Conservation (phyloP, 2,329 filamentous ascomycete genomes). For the Cordyceps sp. region DNA sequence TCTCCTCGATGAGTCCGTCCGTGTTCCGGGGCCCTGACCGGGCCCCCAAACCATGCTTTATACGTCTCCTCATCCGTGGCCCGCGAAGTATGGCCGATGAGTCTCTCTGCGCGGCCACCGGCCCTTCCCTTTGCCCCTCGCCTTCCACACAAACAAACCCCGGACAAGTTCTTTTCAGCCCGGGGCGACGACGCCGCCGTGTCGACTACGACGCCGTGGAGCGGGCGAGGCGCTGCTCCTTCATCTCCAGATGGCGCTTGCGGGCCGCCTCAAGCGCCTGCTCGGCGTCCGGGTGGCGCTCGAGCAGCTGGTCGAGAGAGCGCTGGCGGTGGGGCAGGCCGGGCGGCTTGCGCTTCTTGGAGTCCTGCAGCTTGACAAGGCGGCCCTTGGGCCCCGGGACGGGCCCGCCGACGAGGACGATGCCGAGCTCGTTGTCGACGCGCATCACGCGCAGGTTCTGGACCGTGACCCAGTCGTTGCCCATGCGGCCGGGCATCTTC, state of each 20-base stretch:
- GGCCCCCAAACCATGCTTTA: too few relatives aligned
- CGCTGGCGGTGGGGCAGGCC: conserved; percentile 29
- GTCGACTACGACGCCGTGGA: background rate
- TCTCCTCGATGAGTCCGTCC: too few relatives aligned
- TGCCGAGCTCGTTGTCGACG: conserved; percentile 72
- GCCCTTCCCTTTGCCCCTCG: too few relatives aligned
- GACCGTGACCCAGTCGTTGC: conserved; percentile 70
- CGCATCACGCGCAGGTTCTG: conserved; percentile 84
- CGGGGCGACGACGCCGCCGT: too few relatives aligned
- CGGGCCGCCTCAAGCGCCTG: conserved; percentile 30
- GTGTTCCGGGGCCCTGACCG: too few relatives aligned
- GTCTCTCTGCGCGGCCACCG: too few relatives aligned
- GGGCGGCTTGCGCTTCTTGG: conserved; percentile 64
- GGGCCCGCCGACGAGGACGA: conserved; percentile 74
- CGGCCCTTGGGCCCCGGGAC: conserved; percentile 81
- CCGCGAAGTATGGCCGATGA: too few relatives aligned
- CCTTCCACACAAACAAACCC: too few relatives aligned
- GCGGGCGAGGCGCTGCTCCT: conserved; percentile 25
- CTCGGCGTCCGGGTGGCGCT: conserved; percentile 29
- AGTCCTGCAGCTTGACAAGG: conserved; percentile 73
- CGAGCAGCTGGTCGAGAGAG: conserved; percentile 22
- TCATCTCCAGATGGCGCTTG: conserved; percentile 33
- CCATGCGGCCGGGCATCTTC: conserved; percentile 97
- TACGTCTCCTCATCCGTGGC: too few relatives aligned
- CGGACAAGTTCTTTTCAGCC: too few relatives aligned